These are phyloP conservation scores for Gossypium mustelinum DNA, from an alignment of 345 rosid genomes.

Conservation along the genomic window DNA sequence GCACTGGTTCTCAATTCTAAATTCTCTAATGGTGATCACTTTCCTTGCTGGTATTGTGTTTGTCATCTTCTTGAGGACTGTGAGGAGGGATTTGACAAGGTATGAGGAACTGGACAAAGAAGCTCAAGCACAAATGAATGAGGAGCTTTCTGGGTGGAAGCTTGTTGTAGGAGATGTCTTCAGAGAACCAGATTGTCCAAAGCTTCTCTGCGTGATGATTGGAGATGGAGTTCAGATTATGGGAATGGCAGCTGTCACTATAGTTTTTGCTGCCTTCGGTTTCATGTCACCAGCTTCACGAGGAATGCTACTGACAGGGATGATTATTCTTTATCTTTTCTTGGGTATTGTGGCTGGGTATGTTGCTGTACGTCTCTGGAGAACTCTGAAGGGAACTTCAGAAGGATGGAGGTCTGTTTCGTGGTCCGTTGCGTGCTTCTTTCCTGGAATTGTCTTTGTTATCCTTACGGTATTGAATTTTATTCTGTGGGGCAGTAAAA, in stretches of 20 bases:
- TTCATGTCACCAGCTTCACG: constrained; percentile 87
- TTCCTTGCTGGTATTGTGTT: constrained; percentile 76
- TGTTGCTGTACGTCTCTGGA: constrained; percentile 71
- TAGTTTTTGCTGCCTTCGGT: constrained; percentile 71
- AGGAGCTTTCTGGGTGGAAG: constrained; percentile 87
- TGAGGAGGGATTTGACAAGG: constrained; percentile 77
- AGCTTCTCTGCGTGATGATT: constrained; percentile 76
- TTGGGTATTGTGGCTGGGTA: constrained; percentile 68
- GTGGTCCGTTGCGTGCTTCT: constrained; percentile 71
- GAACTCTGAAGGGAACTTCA: constrained; percentile 64
- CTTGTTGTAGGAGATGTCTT: constrained; percentile 86
- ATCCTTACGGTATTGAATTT: constrained; percentile 60
- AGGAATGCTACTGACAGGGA: constrained; percentile 85
- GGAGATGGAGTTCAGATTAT: constrained; percentile 75
- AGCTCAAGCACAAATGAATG: constrained; percentile 81
- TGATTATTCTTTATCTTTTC: constrained; percentile 76
- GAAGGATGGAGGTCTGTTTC: constrained; percentile 77
- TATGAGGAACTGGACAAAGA: constrained; percentile 79
- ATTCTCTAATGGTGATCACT: constrained; percentile 72
- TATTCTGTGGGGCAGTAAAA: constrained; percentile 67
- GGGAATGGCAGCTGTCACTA: constrained; percentile 74
- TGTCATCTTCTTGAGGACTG: constrained; percentile 76
- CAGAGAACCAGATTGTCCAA: constrained; percentile 64
- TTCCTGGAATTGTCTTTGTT: constrained; percentile 77
- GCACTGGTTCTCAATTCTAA: constrained; percentile 79